Evolutionary conservation across 257 asterid genomes (phyloP).

Genomic region (Solanum pinnatisectum): DNA sequence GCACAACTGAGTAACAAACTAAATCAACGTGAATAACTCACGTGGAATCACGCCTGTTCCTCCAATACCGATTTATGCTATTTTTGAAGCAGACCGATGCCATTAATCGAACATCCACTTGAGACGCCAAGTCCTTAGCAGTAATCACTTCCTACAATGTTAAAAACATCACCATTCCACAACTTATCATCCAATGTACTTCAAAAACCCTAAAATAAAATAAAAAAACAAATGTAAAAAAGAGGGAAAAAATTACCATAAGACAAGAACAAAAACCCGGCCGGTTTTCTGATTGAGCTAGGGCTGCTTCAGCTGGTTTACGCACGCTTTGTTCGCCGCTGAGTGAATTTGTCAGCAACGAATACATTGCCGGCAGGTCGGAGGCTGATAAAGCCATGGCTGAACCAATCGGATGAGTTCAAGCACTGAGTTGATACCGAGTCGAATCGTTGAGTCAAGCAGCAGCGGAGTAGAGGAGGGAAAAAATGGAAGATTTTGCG

Average conservation of each 20-base stretch:
- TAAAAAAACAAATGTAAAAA: neutral
- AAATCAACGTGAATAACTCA: conserved; percentile 22
- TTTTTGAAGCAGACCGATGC: conserved; percentile 91
- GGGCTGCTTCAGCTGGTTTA: conserved; percentile 85
- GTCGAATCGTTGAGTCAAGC: neutral
- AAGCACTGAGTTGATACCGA: neutral
- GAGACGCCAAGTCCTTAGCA: conserved; percentile 61
- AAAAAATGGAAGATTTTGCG: neutral
- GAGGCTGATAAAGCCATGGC: conserved; percentile 72
- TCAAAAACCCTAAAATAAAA: neutral
- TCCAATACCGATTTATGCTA: conserved; percentile 78
- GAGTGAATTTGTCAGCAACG: conserved; percentile 65
- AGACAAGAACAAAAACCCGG: conserved; percentile 97
- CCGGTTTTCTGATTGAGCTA: conserved; percentile 70
- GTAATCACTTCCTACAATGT: conserved; percentile 71
- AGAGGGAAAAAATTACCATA: conserved; percentile 37
- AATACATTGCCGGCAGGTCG: conserved; percentile 80
- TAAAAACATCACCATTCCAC: neutral
- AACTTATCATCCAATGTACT: neutral
- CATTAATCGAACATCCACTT: conserved; percentile 72
- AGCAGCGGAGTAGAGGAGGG: neutral
- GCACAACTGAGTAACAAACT: neutral
- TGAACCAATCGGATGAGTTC: neutral
- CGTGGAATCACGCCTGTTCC: conserved; percentile 73
- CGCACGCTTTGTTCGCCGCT: conserved; percentile 66